phyloP scores from a whole-genome alignment of 192 early-diverging fungal genomes.

The Coemansia sp. region DNA sequence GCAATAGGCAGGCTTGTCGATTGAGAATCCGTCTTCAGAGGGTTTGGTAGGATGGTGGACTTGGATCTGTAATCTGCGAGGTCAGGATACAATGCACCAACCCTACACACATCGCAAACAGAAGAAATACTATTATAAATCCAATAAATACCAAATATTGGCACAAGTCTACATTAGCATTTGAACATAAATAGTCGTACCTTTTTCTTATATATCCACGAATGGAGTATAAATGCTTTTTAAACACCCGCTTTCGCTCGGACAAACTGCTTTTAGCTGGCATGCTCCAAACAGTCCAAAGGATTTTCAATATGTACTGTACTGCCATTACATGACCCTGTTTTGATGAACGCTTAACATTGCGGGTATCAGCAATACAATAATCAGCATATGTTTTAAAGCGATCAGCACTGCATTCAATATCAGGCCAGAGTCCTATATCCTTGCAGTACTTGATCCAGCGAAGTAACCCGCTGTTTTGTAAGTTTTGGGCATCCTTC shows the following conservation, averaged over 20 bases:
- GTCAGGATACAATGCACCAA: not conserved
- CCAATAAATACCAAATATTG: not conserved
- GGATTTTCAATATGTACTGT: not conserved
- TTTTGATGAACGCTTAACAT: not conserved
- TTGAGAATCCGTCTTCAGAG: not conserved
- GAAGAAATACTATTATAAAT: not conserved
- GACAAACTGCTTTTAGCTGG: not conserved
- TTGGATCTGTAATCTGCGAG: not conserved
- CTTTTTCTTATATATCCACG: not conserved
- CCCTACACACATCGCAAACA: not conserved
- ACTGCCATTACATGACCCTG: not conserved
- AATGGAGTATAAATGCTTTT: not conserved
- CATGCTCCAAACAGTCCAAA: not conserved
- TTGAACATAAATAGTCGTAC: not conserved
- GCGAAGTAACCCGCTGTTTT: not conserved
- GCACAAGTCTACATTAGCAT: not conserved
- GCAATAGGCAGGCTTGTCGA: not conserved
- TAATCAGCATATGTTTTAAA: not conserved
- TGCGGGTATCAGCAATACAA: not conserved
- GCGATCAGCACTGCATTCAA: not conserved
- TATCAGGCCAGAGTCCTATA: not conserved
- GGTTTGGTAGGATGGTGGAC: too few relatives aligned
- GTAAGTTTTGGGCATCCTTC: not conserved
- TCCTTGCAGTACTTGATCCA: not conserved
- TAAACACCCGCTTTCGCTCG: not conserved